Base-by-base conservation (phyloP, 108 stramenopile species). In the Skeletonema marinoi region DNA sequence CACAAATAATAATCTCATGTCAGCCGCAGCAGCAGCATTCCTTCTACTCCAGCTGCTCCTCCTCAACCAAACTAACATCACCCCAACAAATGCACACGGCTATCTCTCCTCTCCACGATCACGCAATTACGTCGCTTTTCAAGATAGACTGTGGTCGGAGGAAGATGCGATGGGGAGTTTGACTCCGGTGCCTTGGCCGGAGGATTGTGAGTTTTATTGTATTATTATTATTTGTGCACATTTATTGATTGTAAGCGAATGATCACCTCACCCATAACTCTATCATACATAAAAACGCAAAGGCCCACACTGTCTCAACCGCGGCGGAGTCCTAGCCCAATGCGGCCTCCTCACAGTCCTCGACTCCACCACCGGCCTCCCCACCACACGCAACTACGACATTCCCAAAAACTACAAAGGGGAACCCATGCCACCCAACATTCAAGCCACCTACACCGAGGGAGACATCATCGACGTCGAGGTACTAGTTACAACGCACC, bases 401-500 rank as follows among this genome's bases (percentile, higher is more conserved):
- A 60, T 59, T 9, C 85, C 85, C 32, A 59, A 63, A 7, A 88
- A 90, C 32, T 51, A 62, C 2, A 14, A 75, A 2, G 84, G 81
- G 14, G 64, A 80, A 7, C 58, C 77, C n/a, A 78, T 91, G 68
- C 70, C 86, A 32, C 66, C 75, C 30, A 38, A 41, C 9, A 50
- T 80, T 11, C 85, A 89, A 62, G 84, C 62, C 14, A 78, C 66
- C 11, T 90, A 85, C 64, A 60, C 63, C 13, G 62, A 70, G 42
- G 89, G 87, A 2, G 70, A 81, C 4, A 71, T 73, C 2, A 85
- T 90, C 65, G 70, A 68, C 32, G 54, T 90, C 5, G 80, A 84
- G 16, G 74, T 70, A 32, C 63, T 78, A 8, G 60, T 88, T 5
- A 84, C 87, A 1, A 85, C 86, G 3, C 88, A 89, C 66, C 88